These are phyloP conservation scores for Stentor coeruleus DNA, from an alignment of 73 alveolate genomes.

Conservation along the genomic window DNA sequence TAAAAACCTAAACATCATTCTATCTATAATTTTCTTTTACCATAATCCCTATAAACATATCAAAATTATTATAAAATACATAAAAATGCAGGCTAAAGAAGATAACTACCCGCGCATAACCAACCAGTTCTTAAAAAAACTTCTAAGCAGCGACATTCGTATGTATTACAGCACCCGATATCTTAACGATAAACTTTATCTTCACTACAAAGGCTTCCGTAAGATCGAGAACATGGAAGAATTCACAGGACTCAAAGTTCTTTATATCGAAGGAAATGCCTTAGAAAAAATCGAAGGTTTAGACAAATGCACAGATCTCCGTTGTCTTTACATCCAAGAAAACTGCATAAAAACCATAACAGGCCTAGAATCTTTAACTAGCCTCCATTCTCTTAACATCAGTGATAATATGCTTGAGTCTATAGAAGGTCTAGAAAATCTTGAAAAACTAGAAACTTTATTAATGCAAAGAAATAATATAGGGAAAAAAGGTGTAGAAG, in stretches of 20 bases:
- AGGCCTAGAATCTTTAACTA: conserved; percentile 63
- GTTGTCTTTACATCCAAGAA: conserved; percentile 79
- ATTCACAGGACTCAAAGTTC: conserved; percentile 84
- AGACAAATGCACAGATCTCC: conserved; percentile 63
- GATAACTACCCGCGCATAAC: conserved; percentile 22
- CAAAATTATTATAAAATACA: background rate
- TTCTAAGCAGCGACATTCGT: conserved; percentile 69
- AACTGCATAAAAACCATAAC: conserved; percentile 79
- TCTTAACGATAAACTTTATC: conserved; percentile 92
- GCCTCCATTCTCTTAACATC: conserved; percentile 68
- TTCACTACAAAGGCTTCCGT: conserved; percentile 89
- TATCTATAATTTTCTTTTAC: too few relatives aligned
- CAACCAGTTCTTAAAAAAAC: conserved; percentile 58
- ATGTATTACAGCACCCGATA: conserved; percentile 93
- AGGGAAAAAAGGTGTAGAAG: conserved; percentile 69
- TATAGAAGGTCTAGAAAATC: conserved; percentile 57
- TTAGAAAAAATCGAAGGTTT: conserved; percentile 85
- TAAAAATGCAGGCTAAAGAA: background rate
- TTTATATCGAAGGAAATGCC: conserved; percentile 92
- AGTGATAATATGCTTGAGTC: conserved; percentile 73
- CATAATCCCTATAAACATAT: too few relatives aligned
- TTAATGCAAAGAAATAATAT: conserved; percentile 77
- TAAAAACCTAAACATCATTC: too few relatives aligned
- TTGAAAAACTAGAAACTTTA: conserved; percentile 58
- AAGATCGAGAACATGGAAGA: conserved; percentile 91